Evolutionary conservation across 2,329 filamentous ascomycete genomes (phyloP).

Genomic region (Stylonectria norvegica): DNA sequence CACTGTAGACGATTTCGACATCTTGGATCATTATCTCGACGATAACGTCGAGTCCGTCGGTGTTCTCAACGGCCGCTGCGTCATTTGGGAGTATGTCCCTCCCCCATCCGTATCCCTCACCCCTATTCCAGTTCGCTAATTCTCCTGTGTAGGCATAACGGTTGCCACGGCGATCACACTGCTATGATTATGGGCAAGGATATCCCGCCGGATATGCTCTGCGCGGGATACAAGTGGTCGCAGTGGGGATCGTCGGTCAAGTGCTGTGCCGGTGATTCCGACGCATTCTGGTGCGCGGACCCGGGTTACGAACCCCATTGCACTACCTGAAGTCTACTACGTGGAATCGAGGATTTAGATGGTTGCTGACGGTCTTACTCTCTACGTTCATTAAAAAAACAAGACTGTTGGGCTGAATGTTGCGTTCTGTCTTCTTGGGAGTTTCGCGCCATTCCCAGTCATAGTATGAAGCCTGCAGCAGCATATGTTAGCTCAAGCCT

Average conservation of each 20-base stretch:
- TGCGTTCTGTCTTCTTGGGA: too few relatives aligned
- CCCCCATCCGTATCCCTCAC: background rate
- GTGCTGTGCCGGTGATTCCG: slow-evolving; percentile 13
- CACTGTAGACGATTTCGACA: slow-evolving; percentile 11
- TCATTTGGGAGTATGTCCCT: slow-evolving; percentile 14
- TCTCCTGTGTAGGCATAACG: slow-evolving; percentile 6
- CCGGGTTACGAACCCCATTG: slow-evolving; percentile 5
- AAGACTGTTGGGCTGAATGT: too few relatives aligned
- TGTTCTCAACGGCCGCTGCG: slow-evolving; percentile 9
- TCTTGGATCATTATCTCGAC: slow-evolving; percentile 9
- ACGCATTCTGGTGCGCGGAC: slow-evolving; percentile 11
- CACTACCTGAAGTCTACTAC: slow-evolving; percentile 7
- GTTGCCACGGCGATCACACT: slow-evolving; percentile 13
- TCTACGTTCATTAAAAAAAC: too few relatives aligned
- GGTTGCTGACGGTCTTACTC: too few relatives aligned
- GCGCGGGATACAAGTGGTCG: slow-evolving; percentile 9
- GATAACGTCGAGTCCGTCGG: slow-evolving; percentile 11
- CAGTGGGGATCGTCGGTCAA: slow-evolving; percentile 8
- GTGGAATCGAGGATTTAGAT: too few relatives aligned
- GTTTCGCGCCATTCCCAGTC: too few relatives aligned
- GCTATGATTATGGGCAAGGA: slow-evolving; percentile 10
- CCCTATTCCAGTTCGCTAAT: background rate
- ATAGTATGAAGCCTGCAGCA: too few relatives aligned
- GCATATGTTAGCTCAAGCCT: too few relatives aligned
- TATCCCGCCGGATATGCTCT: slow-evolving; percentile 6